Base-by-base conservation (phyloP, 352 stramenopile genomes). In the Thalassiosira exigua region DNA sequence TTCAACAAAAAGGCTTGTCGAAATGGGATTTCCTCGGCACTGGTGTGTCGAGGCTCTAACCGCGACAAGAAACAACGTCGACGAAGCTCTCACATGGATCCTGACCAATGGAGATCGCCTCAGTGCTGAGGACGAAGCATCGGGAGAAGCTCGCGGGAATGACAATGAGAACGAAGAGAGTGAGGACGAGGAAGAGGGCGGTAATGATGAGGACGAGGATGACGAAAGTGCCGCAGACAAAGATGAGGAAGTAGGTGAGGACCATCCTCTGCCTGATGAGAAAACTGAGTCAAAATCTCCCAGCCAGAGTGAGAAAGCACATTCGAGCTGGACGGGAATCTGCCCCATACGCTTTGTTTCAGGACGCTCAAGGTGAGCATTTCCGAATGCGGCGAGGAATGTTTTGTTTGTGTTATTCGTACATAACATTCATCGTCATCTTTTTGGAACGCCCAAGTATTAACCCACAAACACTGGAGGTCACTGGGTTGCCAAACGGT, bases 31-130 rank as follows among this genome's bases (percentile, higher is more conserved):
- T 62, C 90, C 90, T 19, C 75, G 75, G 39, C 79, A 89, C 73
- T 94, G 90, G 90, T 93, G 87, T 71, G 75, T 83, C 19, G 87
- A 92, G 80, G 90, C 90, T 17, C 72, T 94, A 24, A 69, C 78
- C 42, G 86, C 82, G 33, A 92, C 85, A 17, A 81, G 86, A 39
- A 92, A 92, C 51, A 93, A 92, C 82, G 82, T 94, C 7, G 86
- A 93, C 42, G 87, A 93, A 68, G 90, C 90, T 26, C 61, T 94
- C 5, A 94, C 87, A 32, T 94, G 88, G 88, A 94, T 94, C 73
- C 66, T 93, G 7, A 91, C 80, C 11, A 92, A 94, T 82, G 82
- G 85, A n/a, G 90, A 92, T 44, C 76, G 87, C 33, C 76, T 94
- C 21, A 78, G 65, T 59, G 67, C 74, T 26, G 71, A 85, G 56